Conservation (phyloP, 2,329 filamentous ascomycete genomes). For the Helotiales sp. region DNA sequence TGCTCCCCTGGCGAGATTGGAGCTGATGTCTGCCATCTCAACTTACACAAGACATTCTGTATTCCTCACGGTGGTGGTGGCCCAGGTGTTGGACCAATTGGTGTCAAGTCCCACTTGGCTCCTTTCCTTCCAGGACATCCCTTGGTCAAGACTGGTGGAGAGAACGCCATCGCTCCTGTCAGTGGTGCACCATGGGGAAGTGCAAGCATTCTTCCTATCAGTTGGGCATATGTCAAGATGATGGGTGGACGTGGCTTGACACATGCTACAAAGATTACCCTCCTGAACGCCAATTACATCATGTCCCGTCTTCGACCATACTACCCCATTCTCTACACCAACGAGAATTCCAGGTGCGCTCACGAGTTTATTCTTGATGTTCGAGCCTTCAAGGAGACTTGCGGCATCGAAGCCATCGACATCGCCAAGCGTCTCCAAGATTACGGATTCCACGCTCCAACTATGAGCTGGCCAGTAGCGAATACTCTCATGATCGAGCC, state of each 20-base stretch:
- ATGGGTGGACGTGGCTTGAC: slow-evolving; percentile 86
- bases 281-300: slow-evolving; percentile 98
- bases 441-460: slow-evolving; percentile 96
- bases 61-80: slow-evolving; percentile 96
- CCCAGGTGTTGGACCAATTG: slow-evolving; percentile 91
- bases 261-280: slow-evolving; percentile 86
- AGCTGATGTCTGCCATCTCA: slow-evolving; percentile 95
- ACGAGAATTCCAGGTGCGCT: slow-evolving; percentile 83
- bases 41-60: slow-evolving; percentile 98
- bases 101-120: slow-evolving; percentile 80
- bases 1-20: slow-evolving; percentile 95
- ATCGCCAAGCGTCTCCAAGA: slow-evolving; percentile 96
- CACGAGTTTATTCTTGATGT: slow-evolving; percentile 97
- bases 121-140: slow-evolving; percentile 76
- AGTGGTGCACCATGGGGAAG: slow-evolving; percentile 86
- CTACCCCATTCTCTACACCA: slow-evolving; percentile 94
- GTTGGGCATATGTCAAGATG: slow-evolving; percentile 93
- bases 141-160: slow-evolving; percentile 59
- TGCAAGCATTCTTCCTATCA: slow-evolving; percentile 91
- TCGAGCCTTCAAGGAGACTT: slow-evolving; percentile 80
- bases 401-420: slow-evolving; percentile 89
- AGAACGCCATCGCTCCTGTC: slow-evolving; percentile 69
- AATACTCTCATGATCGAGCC: slow-evolving; percentile 99
- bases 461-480: slow-evolving; percentile 94
- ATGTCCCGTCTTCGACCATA: slow-evolving; percentile 83